Evolutionary conservation across 73 alveolate species (phyloP), one percentile per base, ranked within the genome.

Genomic region (Breviolum minutum): DNA sequence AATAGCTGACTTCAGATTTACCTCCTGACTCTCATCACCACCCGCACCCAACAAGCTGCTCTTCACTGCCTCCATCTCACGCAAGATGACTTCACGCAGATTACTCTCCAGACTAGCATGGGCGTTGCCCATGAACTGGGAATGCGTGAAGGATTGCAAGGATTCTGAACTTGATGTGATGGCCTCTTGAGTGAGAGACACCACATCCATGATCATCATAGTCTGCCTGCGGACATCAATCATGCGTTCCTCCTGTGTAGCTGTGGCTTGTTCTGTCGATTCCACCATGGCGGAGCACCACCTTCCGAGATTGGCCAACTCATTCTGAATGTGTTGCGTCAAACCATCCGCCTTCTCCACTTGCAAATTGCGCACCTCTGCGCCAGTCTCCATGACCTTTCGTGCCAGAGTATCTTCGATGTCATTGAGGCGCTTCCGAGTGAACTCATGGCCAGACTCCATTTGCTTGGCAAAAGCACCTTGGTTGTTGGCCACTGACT

Each of bases 161-260:
- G 88, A 80, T 40, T 80, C 88, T 17, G 88, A 80, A 24, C 92
- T 83, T 10, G 6, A 22, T 20, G 70, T 54, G 74, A 83, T 83
- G 73, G 92, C 70, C 12, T 83, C 92, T 60, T 83, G 92, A 7
- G 92, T 83, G 62, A 48, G 54, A 61, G 76, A 27, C 74, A 83
- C 92, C 63, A 85, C 26, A 73, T 89, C 95, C 95, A 89, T 68
- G 95, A 89, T 89, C 86, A 89, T 26, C 95, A 89, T 89, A 71
- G 77, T 89, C 86, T 89, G 95, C 70, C 95, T 84, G 30, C 95
- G 85, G 30, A 89, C 95, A 27, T 89, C 95, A 60, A n/a, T n/a
- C 94, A 85, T 85, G 80, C 94, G 79, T 17, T 85, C 94, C 92
- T 83, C 92, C 92, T 83, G 92, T 1, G 94, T 69, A 30, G 48